Evolutionary conservation across 306 rosid species (phyloP), one percentile per base, ranked within the genome.

Genomic region (Acacia melanoxylon): DNA sequence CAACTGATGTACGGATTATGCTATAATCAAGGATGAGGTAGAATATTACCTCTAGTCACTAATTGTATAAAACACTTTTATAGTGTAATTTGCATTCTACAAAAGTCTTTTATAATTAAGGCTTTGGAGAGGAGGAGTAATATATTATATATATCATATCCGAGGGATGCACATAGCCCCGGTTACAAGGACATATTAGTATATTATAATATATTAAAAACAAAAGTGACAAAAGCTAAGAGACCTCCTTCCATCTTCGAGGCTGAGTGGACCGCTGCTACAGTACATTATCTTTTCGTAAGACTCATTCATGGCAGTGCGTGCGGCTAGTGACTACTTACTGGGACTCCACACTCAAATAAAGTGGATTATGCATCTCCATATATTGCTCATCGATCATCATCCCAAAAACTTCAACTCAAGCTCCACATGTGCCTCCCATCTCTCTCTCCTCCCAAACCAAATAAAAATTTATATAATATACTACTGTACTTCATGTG

Each of bases 291-390:
- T 76, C 2, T 63, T 75, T 75, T 78, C 35, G 81, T 78, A 82
- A 85, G 58, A 68, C 74, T 81, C 77, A 44, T 42, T 67, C 69
- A 69, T 68, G 75, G 51, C 85, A 82, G 71, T 82, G 78, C 48
- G 83, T 66, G 74, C 35, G 13, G 7, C 7, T 69, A 69, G 74
- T 69, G 74, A 11, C 35, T 10, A 0, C 0, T 69, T 41, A 42
- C 52, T 41, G 74, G 74, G 35, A 41, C 17, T 40, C 51, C 73
- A 68, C 48, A 20, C 73, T 6, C 46, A 8, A 9, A 51, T 70
- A 35, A 35, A 63, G 52, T 31, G 80, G 31, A 74, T 29, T 2
- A 29, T 68, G 49, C 59, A 16, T 56, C 52, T 8, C 10, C 48
- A 44, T 44, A 44, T 44, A 44, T 44, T 1, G 13, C 48, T 44